phyloP scores from a whole-genome alignment of 2,329 filamentous ascomycete species.

The Daldinia sp. region DNA sequence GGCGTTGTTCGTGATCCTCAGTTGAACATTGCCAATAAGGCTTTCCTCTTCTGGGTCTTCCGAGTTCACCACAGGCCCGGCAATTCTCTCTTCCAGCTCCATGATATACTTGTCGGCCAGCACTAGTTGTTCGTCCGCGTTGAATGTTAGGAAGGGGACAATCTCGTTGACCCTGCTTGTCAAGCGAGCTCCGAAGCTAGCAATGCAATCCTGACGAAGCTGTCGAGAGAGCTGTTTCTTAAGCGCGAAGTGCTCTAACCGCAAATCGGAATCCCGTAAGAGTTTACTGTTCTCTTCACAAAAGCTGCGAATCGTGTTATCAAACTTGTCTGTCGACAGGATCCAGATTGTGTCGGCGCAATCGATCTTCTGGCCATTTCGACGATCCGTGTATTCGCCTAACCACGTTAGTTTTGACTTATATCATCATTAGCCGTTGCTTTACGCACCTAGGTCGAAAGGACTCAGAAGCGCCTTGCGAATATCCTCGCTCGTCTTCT shows the following conservation, averaged over 20 bases:
- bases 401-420: constrained; percentile 48
- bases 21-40: constrained; percentile 51
- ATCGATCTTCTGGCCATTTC: constrained; percentile 52
- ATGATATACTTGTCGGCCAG: constrained; percentile 58
- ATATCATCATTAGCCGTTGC: neutral
- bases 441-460: constrained; percentile 57
- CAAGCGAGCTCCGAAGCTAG: constrained; percentile 51
- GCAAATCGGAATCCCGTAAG: constrained; percentile 22
- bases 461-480: constrained; percentile 58
- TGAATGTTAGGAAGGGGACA: constrained; percentile 46
- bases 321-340: constrained; percentile 59
- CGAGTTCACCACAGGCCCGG: constrained; percentile 49
- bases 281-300: constrained; percentile 45
- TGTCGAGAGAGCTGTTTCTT: constrained; percentile 30
- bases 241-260: constrained; percentile 23
- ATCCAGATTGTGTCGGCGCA: constrained; percentile 63
- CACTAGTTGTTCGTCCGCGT: constrained; percentile 51
- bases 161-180: constrained; percentile 56
- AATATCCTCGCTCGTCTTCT: constrained; percentile 58
- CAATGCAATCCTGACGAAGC: constrained; percentile 33
- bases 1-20: constrained; percentile 50
- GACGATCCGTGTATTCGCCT: constrained; percentile 57
- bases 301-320: constrained; percentile 55
- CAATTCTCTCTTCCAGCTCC: constrained; percentile 48
- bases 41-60: constrained; percentile 48